phyloP scores from a whole-genome alignment of 352 stramenopile genomes.

The Pythium folliculosum region DNA sequence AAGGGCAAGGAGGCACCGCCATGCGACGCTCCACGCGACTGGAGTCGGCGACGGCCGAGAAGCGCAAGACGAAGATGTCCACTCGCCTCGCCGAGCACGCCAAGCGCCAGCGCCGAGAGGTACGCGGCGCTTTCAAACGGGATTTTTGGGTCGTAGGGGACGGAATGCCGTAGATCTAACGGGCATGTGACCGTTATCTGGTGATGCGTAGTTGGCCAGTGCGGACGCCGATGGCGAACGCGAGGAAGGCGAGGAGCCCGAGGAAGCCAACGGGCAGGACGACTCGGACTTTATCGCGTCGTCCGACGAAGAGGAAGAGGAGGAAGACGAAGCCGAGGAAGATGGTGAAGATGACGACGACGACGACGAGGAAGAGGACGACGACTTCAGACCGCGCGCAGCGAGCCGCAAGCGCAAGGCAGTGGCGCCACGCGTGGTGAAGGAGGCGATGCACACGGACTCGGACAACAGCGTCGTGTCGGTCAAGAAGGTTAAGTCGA shows the following conservation, averaged over 20 bases:
- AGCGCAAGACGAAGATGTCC: conserved; percentile 59
- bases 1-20: no score
- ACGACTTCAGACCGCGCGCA: not conserved
- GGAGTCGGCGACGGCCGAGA: conserved; percentile 42
- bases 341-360: conserved; percentile 37
- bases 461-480: conserved; percentile 35
- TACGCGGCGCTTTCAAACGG: no score
- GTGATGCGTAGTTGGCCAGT: conserved; percentile 8
- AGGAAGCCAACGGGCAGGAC: conserved; percentile 38
- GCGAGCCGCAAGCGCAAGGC: conserved; percentile 44
- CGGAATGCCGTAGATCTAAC: no score
- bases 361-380: conserved; percentile 25
- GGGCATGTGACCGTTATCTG: not conserved
- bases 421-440: conserved; percentile 29
- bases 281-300: conserved; percentile 37
- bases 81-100: conserved; percentile 46
- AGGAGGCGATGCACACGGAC: conserved; percentile 40
- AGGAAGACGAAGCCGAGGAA: conserved; percentile 35
- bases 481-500: conserved; percentile 10
- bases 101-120: conserved; percentile 31
- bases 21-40: conserved; percentile 76
- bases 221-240: conserved; percentile 22
- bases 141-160: not conserved
- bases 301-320: conserved; percentile 36
- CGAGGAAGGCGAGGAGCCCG: conserved; percentile 24